Evolutionary conservation across 2,329 filamentous ascomycete species (phyloP).

Genomic region (Hortaea werneckii): DNA sequence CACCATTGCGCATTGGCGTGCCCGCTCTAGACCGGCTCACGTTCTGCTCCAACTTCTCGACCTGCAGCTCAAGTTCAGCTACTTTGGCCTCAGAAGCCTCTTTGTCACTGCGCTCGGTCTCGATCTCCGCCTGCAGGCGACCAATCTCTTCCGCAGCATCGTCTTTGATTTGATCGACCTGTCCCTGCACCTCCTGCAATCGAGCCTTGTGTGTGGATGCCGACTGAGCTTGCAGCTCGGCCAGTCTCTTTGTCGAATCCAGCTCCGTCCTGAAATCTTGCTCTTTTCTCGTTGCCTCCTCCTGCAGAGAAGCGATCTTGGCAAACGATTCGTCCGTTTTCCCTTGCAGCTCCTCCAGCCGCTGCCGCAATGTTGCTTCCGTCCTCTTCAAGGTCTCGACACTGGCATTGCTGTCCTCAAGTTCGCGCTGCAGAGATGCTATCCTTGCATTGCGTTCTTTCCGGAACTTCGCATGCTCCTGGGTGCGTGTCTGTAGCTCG

Average conservation of each 20-base stretch:
- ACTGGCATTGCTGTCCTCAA: constrained; percentile 71
- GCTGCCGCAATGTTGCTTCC: constrained; percentile 68
- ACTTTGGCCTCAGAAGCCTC: constrained; percentile 53
- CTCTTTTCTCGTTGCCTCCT: constrained; percentile 69
- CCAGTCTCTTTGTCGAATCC: constrained; percentile 68
- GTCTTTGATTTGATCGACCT: constrained; percentile 54
- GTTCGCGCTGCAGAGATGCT: constrained; percentile 74
- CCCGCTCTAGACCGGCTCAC: constrained; percentile 30
- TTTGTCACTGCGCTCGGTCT: constrained; percentile 47
- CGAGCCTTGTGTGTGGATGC: constrained; percentile 62
- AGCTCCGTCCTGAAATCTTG: constrained; percentile 81
- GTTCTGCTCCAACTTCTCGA: constrained; percentile 45
- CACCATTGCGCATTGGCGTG: constrained; percentile 41
- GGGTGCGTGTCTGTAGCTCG: constrained; percentile 81
- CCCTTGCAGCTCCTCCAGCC: constrained; percentile 71
- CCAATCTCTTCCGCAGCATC: constrained; percentile 51
- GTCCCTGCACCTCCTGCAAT: constrained; percentile 57
- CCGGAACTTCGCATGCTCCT: constrained; percentile 78
- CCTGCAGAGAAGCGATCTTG: constrained; percentile 76
- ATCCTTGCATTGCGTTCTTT: constrained; percentile 92
- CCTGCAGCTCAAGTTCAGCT: constrained; percentile 52
- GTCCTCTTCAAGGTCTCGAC: constrained; percentile 69
- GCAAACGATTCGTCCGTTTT: constrained; percentile 77
- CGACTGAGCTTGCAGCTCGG: constrained; percentile 70
- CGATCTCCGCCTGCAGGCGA: constrained; percentile 39